Conservation (phyloP, 768 basidiomycete species). For the Cyathus striatus region DNA sequence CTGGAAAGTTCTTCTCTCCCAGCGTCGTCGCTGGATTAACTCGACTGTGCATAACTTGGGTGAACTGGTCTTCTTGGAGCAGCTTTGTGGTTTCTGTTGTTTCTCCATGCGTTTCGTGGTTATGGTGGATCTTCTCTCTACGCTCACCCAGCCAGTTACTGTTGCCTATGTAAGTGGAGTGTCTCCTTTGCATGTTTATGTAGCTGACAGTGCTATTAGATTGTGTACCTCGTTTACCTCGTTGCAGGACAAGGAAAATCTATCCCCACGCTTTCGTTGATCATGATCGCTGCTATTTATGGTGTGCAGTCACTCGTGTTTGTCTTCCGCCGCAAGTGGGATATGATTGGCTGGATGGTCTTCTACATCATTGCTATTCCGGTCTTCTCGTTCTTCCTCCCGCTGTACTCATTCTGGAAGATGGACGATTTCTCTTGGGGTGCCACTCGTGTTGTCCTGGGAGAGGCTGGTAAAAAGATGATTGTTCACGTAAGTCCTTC, state of each 20-base stretch:
- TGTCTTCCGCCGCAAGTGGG: conserved; percentile 90
- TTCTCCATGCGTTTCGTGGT: conserved; percentile 99
- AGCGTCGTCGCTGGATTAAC: conserved; percentile 99
- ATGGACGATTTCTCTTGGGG: conserved; percentile 99
- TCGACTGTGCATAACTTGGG: conserved; percentile 97
- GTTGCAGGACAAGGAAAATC: conserved; percentile 60
- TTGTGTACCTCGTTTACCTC: conserved; percentile 83
- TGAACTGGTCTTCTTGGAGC: conserved; percentile 87
- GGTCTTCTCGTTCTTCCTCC: conserved; percentile 88
- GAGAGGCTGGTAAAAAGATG: conserved; percentile 93
- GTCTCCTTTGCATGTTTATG: conserved; percentile 4
- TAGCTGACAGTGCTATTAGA: conserved; percentile 38
- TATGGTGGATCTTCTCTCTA: conserved; percentile 92
- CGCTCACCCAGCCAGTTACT: conserved; percentile 78
- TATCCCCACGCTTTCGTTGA: conserved; percentile 76
- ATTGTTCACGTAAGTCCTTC: conserved; percentile 75
- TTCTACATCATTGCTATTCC: conserved; percentile 97
- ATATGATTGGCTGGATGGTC: conserved; percentile 97
- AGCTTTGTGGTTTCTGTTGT: conserved; percentile 95
- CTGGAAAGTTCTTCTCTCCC: conserved; percentile 90
- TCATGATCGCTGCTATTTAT: conserved; percentile 94
- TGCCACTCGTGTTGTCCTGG: conserved; percentile 85
- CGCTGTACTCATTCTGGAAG: conserved; percentile 93
- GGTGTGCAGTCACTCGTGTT: conserved; percentile 93
- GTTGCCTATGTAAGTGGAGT: conserved; percentile 74